A percentile compares a stretch with the other conserved stretches of the same genome.
Conservation (phyloP, 352 stramenopile species). For the Blastocystis hominis region DNA sequence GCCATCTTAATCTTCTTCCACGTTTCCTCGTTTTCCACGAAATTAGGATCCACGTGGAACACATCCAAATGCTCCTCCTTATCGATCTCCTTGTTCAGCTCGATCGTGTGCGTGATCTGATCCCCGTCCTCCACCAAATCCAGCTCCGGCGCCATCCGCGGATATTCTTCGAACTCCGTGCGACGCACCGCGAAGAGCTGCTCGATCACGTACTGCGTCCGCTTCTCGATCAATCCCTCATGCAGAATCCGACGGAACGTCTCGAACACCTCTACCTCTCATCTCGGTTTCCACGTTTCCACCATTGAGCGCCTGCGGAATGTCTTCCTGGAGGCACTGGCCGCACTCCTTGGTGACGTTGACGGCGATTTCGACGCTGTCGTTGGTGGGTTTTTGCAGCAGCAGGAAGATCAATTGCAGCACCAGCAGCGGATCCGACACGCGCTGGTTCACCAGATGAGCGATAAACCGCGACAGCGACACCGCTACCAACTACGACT, state of each 20-base stretch:
- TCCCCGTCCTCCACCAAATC: slow-evolving; percentile 93
- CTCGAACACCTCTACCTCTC: slow-evolving; percentile 80
- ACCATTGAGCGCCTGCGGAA: slow-evolving; percentile 64
- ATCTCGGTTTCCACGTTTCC: not conserved
- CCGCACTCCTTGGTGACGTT: slow-evolving; percentile 91
- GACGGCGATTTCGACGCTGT: slow-evolving; percentile 92
- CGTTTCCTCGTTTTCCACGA: slow-evolving; percentile 86
- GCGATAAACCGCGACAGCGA: slow-evolving; percentile 88
- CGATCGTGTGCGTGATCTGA: slow-evolving; percentile 94
- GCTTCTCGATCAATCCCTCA: slow-evolving; percentile 86
- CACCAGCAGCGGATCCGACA: slow-evolving; percentile 89
- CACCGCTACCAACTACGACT: slow-evolving; percentile 66
- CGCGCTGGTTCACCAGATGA: slow-evolving; percentile 94
- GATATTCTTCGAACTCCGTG: slow-evolving; percentile 80
- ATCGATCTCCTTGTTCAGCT: slow-evolving; percentile 87
- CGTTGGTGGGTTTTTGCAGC: slow-evolving; percentile 88
- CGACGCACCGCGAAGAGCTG: slow-evolving; percentile 88
- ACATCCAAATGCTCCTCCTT: slow-evolving; percentile 87
- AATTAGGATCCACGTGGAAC: slow-evolving; percentile 84
- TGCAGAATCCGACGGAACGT: slow-evolving; percentile 89
- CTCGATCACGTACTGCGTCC: slow-evolving; percentile 95
- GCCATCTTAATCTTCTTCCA: slow-evolving; percentile 88
- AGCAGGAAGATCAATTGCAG: slow-evolving; percentile 91
- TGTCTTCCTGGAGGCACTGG: slow-evolving; percentile 73
- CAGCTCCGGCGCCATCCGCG: slow-evolving; percentile 81